Conservation (phyloP, 2,329 filamentous ascomycete genomes). For the Aspergillus carbonarius region DNA sequence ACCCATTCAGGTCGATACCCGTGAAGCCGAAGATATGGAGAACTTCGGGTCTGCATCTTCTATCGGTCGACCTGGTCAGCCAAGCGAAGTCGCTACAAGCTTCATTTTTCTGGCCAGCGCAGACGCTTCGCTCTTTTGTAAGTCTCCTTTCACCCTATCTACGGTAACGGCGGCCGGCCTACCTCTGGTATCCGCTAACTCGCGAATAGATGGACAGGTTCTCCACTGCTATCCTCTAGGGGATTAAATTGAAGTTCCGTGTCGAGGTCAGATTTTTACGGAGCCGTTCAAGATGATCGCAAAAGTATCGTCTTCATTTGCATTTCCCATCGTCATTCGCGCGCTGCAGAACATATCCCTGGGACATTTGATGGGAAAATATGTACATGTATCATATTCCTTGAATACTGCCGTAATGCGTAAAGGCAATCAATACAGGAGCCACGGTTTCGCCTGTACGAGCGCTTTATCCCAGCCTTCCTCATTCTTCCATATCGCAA, state of each 20-base stretch:
- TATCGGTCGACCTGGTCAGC: slow-evolving; percentile 38
- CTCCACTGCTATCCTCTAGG: slow-evolving; percentile 37
- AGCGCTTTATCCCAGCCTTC: slow-evolving; percentile 39
- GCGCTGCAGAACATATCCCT: not conserved
- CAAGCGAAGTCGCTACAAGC: slow-evolving; percentile 41
- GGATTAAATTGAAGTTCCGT: slow-evolving; percentile 23
- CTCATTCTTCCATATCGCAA: slow-evolving; percentile 39
- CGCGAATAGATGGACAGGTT: slow-evolving; percentile 33
- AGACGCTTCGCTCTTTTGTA: slow-evolving; percentile 38
- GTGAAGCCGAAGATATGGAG: slow-evolving; percentile 37
- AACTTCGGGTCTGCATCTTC: slow-evolving; percentile 28
- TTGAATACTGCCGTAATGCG: not conserved
- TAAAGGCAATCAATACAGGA: slow-evolving; percentile 29
- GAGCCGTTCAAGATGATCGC: not conserved
- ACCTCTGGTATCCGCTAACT: not conserved
- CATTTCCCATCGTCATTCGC: not conserved
- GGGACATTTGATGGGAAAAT: not conserved
- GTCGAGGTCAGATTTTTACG: too few relatives aligned
- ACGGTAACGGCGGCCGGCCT: not conserved
- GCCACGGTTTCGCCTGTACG: slow-evolving; percentile 35
- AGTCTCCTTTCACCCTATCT: slow-evolving; percentile 11
- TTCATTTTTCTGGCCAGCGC: slow-evolving; percentile 41
- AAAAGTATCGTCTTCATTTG: too few relatives aligned
- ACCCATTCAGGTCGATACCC: slow-evolving; percentile 37
- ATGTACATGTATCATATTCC: slow-evolving; percentile 1